Percentiles rank a stretch among this genome's conserved stretches.
These are phyloP conservation scores for Colletotrichum cordylinicola DNA, from an alignment of 2,329 filamentous ascomycete species.

Conservation along the genomic window DNA sequence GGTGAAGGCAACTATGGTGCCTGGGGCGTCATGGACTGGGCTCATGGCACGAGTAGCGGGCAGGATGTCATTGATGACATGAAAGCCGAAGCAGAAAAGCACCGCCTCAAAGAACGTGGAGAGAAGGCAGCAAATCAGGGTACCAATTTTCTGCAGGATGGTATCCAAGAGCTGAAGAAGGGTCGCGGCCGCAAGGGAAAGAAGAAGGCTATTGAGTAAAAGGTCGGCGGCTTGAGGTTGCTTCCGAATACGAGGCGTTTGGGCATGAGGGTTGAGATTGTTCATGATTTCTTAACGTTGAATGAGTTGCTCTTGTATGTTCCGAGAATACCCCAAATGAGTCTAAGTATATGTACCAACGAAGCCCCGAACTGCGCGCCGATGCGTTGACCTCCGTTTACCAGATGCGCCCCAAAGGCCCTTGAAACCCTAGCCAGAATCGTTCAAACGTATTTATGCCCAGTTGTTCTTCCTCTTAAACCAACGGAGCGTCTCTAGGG, in stretches of 20 bases:
- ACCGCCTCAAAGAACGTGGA: conserved; percentile 51
- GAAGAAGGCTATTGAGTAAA: conserved; percentile 9
- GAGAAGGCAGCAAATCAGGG: conserved; percentile 37
- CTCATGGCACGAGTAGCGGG: conserved; percentile 60
- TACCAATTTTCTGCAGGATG: conserved; percentile 35
- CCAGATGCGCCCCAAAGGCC: neutral
- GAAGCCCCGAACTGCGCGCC: neutral
- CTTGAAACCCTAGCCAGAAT: neutral
- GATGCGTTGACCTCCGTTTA: neutral
- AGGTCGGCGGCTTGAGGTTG: neutral
- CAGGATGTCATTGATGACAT: conserved; percentile 59
- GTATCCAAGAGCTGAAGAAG: conserved; percentile 23
- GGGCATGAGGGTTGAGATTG: no score
- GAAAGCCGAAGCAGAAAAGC: conserved; percentile 62
- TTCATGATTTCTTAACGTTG: neutral
- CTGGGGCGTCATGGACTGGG: conserved; percentile 68
- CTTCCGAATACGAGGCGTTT: neutral
- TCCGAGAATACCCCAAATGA: neutral
- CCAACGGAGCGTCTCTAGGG: conserved; percentile 69
- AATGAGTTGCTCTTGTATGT: conserved; percentile 6
- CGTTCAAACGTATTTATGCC: neutral
- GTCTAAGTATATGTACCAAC: neutral
- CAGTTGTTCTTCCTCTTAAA: conserved; percentile 46
- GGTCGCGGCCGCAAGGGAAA: conserved; percentile 28
- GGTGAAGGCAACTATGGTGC: conserved; percentile 67